phyloP scores from a whole-genome alignment of 768 basidiomycete species.

The Clitopilus hobsonii region DNA sequence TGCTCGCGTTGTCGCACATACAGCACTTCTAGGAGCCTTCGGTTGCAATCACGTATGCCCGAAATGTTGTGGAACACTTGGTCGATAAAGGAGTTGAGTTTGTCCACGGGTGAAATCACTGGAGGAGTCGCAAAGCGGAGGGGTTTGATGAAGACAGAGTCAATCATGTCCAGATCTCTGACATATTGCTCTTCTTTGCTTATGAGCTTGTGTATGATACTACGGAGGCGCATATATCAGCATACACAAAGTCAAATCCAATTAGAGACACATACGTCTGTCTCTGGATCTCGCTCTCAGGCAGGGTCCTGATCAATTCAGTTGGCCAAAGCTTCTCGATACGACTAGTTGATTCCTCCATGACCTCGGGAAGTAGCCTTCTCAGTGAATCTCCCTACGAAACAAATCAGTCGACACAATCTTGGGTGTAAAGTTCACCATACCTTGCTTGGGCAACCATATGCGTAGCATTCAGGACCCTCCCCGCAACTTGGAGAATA shows the following conservation, averaged over 20 bases:
- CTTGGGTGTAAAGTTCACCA: not conserved
- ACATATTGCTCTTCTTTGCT: conserved; percentile 88
- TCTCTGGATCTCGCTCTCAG: conserved; percentile 75
- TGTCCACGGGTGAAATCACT: conserved; percentile 40
- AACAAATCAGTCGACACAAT: not conserved
- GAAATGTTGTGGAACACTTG: conserved; percentile 87
- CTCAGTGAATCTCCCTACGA: conserved; percentile 26
- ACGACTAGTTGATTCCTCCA: conserved; percentile 34
- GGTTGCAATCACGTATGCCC: conserved; percentile 77
- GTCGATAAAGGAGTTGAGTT: conserved; percentile 78
- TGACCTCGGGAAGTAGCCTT: conserved; percentile 13
- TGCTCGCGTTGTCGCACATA: conserved; percentile 86
- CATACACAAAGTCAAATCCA: conserved; percentile 1
- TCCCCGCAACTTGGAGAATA: conserved; percentile 84
- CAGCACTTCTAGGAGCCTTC: conserved; percentile 76
- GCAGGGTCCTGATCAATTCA: conserved; percentile 41
- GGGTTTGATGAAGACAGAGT: conserved; percentile 56
- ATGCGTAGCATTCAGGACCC: conserved; percentile 76
- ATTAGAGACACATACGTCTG: conserved; percentile 50
- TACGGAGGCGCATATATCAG: conserved; percentile 12
- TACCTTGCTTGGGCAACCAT: conserved; percentile 72
- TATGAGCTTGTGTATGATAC: conserved; percentile 86
- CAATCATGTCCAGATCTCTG: conserved; percentile 81
- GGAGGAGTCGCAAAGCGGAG: conserved; percentile 39
- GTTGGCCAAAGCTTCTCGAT: conserved; percentile 45